Conservation (phyloP, 106 monocot genomes). For the Hemerocallis citrina region DNA sequence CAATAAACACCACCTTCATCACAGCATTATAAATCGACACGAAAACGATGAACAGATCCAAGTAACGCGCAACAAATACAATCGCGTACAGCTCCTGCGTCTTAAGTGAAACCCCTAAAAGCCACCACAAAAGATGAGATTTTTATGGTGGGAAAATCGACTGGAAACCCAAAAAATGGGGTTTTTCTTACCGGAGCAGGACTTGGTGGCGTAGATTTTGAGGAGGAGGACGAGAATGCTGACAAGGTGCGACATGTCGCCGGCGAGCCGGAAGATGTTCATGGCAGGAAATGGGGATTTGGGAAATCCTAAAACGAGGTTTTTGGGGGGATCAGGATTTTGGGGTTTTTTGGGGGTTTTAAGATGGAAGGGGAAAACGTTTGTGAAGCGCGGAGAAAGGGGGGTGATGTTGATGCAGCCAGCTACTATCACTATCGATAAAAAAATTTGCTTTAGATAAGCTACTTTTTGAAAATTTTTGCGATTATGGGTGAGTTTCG, state of each 20-base stretch:
- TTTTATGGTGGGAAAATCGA: background rate
- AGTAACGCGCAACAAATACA: slow-evolving; percentile 50
- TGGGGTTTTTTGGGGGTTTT: background rate
- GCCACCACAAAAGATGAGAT: background rate
- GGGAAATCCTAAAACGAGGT: background rate
- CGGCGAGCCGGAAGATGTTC: slow-evolving; percentile 58
- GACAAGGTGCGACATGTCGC: slow-evolving; percentile 64
- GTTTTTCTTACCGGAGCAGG: slow-evolving; percentile 43
- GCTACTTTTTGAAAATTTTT: too few species aligned
- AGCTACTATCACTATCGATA: too few species aligned
- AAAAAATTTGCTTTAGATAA: too few species aligned
- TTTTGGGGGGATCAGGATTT: background rate
- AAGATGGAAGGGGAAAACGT: background rate
- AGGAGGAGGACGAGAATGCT: slow-evolving; percentile 62
- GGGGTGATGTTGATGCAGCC: slow-evolving; percentile 9
- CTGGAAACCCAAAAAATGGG: background rate
- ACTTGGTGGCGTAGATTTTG: slow-evolving; percentile 70
- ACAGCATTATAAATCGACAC: slow-evolving; percentile 50
- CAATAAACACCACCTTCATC: slow-evolving; percentile 62
- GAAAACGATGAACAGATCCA: slow-evolving; percentile 49
- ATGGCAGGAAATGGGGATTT: slow-evolving; percentile 9
- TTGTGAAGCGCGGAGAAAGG: background rate
- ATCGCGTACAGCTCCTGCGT: slow-evolving; percentile 63
- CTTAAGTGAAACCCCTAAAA: slow-evolving; percentile 57
- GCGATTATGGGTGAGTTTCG: too few species aligned